Evolutionary conservation across 768 basidiomycete species (phyloP).

Genomic region (Rubroboletus satanas): DNA sequence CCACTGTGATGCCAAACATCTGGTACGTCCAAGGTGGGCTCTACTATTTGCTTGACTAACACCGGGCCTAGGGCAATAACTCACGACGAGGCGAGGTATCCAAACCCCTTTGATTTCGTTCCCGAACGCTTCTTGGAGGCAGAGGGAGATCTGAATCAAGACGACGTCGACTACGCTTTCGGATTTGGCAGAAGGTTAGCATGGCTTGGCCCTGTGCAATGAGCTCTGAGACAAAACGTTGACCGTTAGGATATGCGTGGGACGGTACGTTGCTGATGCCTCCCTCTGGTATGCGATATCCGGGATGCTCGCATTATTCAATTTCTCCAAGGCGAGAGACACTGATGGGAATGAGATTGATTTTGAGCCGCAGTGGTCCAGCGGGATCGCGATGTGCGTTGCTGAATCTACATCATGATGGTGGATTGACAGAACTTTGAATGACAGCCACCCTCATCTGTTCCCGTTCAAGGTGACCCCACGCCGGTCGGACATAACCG

Average conservation of each 20-base stretch:
- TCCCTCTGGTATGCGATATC: conserved; percentile 29
- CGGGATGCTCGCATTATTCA: conserved; percentile 28
- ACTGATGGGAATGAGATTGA: conserved; percentile 21
- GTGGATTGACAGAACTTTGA: not conserved
- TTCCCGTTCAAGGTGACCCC: conserved; percentile 14
- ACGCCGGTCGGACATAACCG: not conserved
- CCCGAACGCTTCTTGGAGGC: conserved; percentile 30
- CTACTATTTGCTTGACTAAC: not conserved
- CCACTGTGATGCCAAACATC: conserved; percentile 26
- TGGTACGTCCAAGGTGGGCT: conserved; percentile 17
- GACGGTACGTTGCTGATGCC: conserved; percentile 24
- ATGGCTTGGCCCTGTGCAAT: not conserved
- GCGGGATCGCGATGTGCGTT: conserved; percentile 15
- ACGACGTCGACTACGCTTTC: conserved; percentile 20
- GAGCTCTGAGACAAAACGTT: not conserved
- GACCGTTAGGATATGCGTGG: conserved; percentile 21
- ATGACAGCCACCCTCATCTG: conserved; percentile 13
- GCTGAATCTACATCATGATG: too few species aligned
- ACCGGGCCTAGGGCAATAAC: conserved; percentile 29
- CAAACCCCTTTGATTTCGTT: conserved; percentile 29
- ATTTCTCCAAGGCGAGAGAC: conserved; percentile 23
- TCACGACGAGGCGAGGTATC: conserved; percentile 32
- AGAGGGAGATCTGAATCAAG: conserved; percentile 20
- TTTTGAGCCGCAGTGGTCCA: conserved; percentile 15
- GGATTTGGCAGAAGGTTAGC: conserved; percentile 27